These are phyloP conservation scores for Senecio squalidus DNA, from an alignment of 140 eudicot genomes.

Conservation along the genomic window DNA sequence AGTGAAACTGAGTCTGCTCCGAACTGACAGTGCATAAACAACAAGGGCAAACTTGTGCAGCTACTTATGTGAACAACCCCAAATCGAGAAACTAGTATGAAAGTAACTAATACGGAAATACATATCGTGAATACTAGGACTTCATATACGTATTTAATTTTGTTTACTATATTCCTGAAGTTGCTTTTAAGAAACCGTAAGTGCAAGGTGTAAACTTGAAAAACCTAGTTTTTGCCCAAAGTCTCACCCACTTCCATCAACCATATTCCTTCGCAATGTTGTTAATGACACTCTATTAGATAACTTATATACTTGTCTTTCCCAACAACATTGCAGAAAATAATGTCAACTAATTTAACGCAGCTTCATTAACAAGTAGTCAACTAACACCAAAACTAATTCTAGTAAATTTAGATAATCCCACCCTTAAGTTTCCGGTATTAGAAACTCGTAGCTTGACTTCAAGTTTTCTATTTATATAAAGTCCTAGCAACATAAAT, in stretches of 20 bases:
- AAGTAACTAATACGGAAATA: neutral
- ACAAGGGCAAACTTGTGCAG: neutral
- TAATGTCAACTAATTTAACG: neutral
- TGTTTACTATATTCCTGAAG: neutral
- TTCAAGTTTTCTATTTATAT: neutral
- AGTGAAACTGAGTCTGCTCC: neutral
- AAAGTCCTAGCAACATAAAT: too few species aligned
- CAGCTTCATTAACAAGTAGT: neutral
- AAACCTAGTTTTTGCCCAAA: neutral
- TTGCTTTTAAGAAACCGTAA: neutral
- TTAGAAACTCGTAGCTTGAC: neutral
- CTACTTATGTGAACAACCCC: neutral
- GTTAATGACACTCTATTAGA: too few species aligned
- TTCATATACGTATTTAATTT: neutral
- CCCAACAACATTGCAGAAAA: neutral
- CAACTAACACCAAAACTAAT: neutral
- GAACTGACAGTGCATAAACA: neutral
- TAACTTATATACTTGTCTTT: neutral
- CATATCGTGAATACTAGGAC: neutral
- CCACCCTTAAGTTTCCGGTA: neutral
- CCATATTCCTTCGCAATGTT: neutral
- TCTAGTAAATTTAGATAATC: neutral
- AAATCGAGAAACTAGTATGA: neutral
- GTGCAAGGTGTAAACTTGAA: neutral
- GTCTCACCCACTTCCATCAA: neutral